Evolutionary conservation across 345 rosid species (phyloP), one percentile per base, ranked within the genome.

Genomic region (Atalantia buxifolia): DNA sequence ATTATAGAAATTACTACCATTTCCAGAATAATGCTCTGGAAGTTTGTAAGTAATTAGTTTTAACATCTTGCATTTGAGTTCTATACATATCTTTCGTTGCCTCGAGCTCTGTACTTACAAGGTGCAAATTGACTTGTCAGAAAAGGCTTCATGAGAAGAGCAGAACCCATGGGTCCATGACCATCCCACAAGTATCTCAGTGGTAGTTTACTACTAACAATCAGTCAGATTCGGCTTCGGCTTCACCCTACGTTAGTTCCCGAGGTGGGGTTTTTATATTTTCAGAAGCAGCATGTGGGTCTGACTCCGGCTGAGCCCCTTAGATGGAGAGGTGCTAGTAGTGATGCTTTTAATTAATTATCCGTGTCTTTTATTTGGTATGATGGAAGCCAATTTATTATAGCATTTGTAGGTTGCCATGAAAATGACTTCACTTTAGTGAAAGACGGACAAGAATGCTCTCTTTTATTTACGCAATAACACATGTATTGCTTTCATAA

Each of bases 51-150:
- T 71, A 16, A 8, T 18, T 45, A 48, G 18, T 7, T 69, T 69
- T 45, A 12, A 68, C 36, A 25, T 14, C 31, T 71, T 30, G 24
- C 63, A 71, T 18, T 53, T 18, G 57, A 53, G 57, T 50, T 42
- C 48, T 2, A 10, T 10, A 2, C 48, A 2, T 40, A 40, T 40
- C 48, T 9, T 40, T 40, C 48, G 10, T 10, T 12, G 16, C 50
- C 50, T 13, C 50, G 10, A 13, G 16, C 13, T 3, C 18, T 13
- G 50, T 45, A 12, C 50, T 45, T 1, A 12, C 16, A 12, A 45
- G 50, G 18, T 14, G 76, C 57, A 57, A 13, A 19, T 61, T 71
- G 80, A 83, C 80, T 80, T 66, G 71, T 55, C 84, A 83, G 84
- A 25, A 19, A 9, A 8, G 28, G 22, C 12, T 45, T 27, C 73